Evolutionary conservation across 805 yeast species (phyloP), one percentile per base, ranked within the genome.

Genomic region (Barnettozyma californica): DNA sequence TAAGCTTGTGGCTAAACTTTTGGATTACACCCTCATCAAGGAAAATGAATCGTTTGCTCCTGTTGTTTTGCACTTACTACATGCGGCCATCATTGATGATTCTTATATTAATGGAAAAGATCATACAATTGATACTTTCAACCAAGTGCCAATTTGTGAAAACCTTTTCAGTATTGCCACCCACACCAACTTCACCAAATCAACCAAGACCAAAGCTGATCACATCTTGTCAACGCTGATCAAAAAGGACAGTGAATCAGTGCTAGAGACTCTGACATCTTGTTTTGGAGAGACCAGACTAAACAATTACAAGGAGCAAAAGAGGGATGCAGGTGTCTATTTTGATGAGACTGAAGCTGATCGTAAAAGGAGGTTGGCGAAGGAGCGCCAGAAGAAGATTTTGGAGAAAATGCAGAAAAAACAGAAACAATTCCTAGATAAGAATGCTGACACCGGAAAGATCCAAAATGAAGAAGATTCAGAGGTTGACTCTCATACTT

Each of bases 371-470:
- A 66, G 83, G 51, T 47, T 76, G n/a, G 87, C 87, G 2, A 74
- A 79, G 49, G 76, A 77, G 52, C 73, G 88, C 47, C 85, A 80
- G 58, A 76, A 76, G 39, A 83, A 76, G 55, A 73, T 85, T 9
- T 60, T 84, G 72, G 75, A 73, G 25, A 83, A 77, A 57, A 80
- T 86, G 71, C 77, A 78, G 20, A 81, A 73, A 48, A 94, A 87
- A 57, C 97, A 91, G 61, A 75, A 79, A 20, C 78, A 72, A 64
- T 92, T 92, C 65, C 77, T 87, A 52, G 77, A 78, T 49, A 76
- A 76, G 39, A 74, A 80, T 52, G 9, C 23, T 23, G 36, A 38
- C 14, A 29, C 75, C 9, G 80, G 71, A 36, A 70, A 70, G 63
- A 76, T 69, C 23, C 66, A 61, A 21, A 44, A 36, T 9, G 37